Conservation (phyloP, 306 rosid species). For the Trichosanthes truncata region DNA sequence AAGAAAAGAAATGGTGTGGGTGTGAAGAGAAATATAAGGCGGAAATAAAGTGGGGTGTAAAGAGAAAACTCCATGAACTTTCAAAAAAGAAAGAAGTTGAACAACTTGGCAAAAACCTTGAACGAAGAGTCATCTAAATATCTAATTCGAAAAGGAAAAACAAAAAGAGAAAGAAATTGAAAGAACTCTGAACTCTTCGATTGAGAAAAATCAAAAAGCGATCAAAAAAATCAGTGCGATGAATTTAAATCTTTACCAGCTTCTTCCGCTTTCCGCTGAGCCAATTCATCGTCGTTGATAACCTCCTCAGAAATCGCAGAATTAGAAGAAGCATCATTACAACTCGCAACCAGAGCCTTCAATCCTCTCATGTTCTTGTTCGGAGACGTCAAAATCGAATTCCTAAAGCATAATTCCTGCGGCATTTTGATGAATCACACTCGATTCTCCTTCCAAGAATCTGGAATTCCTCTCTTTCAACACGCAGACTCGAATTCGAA, state of each 20-base stretch:
- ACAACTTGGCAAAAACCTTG: neutral
- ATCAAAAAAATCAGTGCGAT: neutral
- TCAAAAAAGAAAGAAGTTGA: neutral
- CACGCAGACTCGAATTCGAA: neutral
- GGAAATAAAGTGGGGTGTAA: neutral
- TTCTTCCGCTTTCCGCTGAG: conserved; percentile 97
- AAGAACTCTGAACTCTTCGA: neutral
- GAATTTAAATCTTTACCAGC: conserved; percentile 40
- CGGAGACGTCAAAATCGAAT: conserved; percentile 43
- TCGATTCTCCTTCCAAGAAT: neutral
- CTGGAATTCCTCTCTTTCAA: neutral
- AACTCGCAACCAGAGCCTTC: conserved; percentile 33
- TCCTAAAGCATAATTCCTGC: conserved; percentile 33
- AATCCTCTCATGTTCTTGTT: conserved; percentile 59
- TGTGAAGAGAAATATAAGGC: neutral
- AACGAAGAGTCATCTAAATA: neutral
- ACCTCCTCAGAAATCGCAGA: conserved; percentile 41
- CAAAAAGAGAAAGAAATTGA: neutral
- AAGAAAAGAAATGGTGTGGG: neutral
- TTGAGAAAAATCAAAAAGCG: neutral
- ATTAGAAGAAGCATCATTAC: conserved; percentile 24
- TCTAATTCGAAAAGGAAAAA: neutral
- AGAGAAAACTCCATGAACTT: neutral
- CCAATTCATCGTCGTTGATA: conserved; percentile 79
- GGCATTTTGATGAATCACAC: conserved; percentile 38